Evolutionary conservation across 2,329 filamentous ascomycete species (phyloP).

Genomic region (Aspergillus arachidicola): DNA sequence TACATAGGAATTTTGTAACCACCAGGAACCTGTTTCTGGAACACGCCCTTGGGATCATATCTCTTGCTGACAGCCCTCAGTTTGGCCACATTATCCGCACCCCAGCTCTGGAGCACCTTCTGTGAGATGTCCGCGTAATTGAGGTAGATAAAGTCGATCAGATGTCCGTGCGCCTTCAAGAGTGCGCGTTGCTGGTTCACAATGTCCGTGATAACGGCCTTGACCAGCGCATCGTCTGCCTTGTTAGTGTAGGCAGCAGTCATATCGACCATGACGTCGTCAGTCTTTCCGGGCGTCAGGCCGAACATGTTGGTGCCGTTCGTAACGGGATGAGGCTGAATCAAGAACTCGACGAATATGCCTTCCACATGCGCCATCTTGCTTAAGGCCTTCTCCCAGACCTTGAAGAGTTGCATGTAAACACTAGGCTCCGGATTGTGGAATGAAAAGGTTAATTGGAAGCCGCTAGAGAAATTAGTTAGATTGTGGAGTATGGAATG

Average conservation of each 20-base stretch:
- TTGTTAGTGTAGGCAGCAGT: background rate
- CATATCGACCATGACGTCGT: background rate
- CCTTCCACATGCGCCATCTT: background rate
- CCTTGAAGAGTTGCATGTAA: background rate
- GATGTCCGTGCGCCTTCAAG: background rate
- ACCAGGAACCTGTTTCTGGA: conserved; percentile 31
- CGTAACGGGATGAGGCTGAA: background rate
- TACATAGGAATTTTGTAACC: conserved; percentile 26
- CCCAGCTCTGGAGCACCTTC: conserved; percentile 46
- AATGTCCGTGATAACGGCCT: background rate
- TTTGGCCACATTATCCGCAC: conserved; percentile 39
- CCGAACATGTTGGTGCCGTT: background rate
- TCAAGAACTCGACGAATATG: background rate
- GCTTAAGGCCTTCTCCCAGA: background rate
- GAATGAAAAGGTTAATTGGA: too few species aligned
- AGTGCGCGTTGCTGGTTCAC: background rate
- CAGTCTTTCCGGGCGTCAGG: background rate
- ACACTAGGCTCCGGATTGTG: background rate
- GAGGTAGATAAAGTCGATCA: conserved; percentile 30
- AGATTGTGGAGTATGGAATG: background rate
- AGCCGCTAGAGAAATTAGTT: background rate
- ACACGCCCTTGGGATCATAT: conserved; percentile 32
- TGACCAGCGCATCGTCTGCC: background rate
- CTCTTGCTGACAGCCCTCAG: conserved; percentile 23
- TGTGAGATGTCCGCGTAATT: conserved; percentile 52